phyloP scores from a whole-genome alignment of 2,329 filamentous ascomycete species.

The Fusarium sp. region DNA sequence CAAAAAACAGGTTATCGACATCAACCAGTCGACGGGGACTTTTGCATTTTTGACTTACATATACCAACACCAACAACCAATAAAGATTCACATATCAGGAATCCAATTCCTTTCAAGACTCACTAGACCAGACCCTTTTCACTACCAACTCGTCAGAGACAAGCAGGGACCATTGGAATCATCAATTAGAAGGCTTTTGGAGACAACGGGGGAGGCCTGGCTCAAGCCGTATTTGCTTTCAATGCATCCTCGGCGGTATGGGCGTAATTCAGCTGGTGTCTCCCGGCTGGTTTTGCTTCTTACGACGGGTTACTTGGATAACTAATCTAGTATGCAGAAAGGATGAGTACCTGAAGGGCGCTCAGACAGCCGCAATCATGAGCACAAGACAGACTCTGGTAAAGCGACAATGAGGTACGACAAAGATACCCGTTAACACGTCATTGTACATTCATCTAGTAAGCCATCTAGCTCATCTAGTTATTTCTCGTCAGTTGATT shows the following conservation, averaged over 20 bases:
- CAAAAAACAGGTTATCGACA: slow-evolving; percentile 35
- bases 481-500: slow-evolving; percentile 37
- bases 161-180: not conserved
- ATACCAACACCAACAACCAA: slow-evolving; percentile 26
- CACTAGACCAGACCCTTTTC: not conserved
- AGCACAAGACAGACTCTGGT: not conserved
- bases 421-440: not conserved
- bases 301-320: not conserved
- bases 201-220: not conserved
- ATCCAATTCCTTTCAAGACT: not conserved
- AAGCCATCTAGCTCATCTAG: slow-evolving; percentile 28
- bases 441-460: slow-evolving; percentile 22
- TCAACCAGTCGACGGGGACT: slow-evolving; percentile 22
- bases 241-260: not conserved
- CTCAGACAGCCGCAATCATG: not conserved
- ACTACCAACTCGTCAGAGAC: not conserved
- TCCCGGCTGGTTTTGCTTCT: not conserved
- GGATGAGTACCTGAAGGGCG: not conserved
- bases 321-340: not conserved
- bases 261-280: not conserved
- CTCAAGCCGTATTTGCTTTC: not conserved
- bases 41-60: slow-evolving; percentile 21
- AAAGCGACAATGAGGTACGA: not conserved
- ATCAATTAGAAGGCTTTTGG: not conserved
- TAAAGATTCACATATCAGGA: slow-evolving; percentile 18